phyloP scores from a whole-genome alignment of 2,329 filamentous ascomycete species.

The Ophiognomonia clavigignenti-juglandacearum region DNA sequence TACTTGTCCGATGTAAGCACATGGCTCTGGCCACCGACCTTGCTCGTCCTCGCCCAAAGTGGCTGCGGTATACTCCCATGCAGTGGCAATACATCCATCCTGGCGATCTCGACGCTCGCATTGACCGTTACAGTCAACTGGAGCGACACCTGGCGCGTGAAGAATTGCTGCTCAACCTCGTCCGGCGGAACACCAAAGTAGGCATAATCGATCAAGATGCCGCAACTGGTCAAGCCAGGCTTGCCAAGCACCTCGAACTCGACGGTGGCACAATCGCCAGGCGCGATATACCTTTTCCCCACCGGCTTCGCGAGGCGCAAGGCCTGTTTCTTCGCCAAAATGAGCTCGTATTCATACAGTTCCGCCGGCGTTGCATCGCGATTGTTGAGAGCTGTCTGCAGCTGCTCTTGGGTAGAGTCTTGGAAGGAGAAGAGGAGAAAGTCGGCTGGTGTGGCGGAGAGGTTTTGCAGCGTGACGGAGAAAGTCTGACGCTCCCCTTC shows the following conservation, averaged over 20 bases:
- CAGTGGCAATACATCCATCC: constrained; percentile 75
- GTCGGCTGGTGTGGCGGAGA: constrained; percentile 71
- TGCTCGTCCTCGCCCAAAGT: constrained; percentile 48
- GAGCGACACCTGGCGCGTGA: constrained; percentile 76
- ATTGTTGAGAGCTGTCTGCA: constrained; percentile 70
- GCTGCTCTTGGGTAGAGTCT: constrained; percentile 75
- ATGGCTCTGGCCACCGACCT: constrained; percentile 25
- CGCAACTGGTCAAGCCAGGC: constrained; percentile 73
- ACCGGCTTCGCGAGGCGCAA: constrained; percentile 50
- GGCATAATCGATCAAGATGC: constrained; percentile 82
- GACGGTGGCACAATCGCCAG: constrained; percentile 65
- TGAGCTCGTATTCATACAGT: constrained; percentile 79
- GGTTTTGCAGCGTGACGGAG: constrained; percentile 74
- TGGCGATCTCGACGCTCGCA: constrained; percentile 75
- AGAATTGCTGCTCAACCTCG: constrained; percentile 68
- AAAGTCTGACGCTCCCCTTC: constrained; percentile 82
- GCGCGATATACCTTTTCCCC: constrained; percentile 55
- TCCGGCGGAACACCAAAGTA: constrained; percentile 66
- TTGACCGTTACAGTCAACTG: constrained; percentile 88
- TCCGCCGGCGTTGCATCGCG: constrained; percentile 75
- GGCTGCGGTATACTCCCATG: constrained; percentile 58
- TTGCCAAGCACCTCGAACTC: constrained; percentile 83
- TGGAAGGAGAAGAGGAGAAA: constrained; percentile 85
- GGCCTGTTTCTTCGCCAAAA: constrained; percentile 70
- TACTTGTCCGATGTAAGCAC: constrained; percentile 54